Base-by-base conservation (phyloP, 1,284 basidiomycete species). In the Rhodotorula sp. region DNA sequence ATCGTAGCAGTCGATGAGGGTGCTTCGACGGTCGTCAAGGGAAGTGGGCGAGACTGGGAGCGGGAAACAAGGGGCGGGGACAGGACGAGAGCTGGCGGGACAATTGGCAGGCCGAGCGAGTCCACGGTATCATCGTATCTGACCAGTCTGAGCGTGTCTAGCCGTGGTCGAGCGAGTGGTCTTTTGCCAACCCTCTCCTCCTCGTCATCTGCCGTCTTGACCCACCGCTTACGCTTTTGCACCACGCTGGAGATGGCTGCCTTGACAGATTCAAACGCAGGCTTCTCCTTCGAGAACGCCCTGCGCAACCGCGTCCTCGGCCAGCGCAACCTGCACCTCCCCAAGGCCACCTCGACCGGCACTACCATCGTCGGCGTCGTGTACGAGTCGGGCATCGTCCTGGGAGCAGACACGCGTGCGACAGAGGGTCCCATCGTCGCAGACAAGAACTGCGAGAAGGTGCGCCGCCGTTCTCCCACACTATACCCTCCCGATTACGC, bases 401-500 rank as follows among this genome's bases (percentile, higher is more conserved):
- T 99, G 19, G 96, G 95, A 55, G 96, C 96, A 47, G 96, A 99
- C 82, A 99, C 96, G 0, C 86, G 95, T 13, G 66, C 63, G 27
- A 66, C 66, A 7, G 64, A 65, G 44, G 95, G 95, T 0, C 87
- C 89, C 30, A 98, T 99, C 76, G 93, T 99, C 22, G 94, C 94
- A 1, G 95, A 98, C 84, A 98, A 98, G 88, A 98, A 98, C 83
- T 99, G 95, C 81, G 95, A 98, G 84, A 99, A 99, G 90, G 93
- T 92, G 66, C 63, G 83, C 46, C 32, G 36, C 47, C 68, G 34
- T n/a, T 15, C n/a, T 44, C 6, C 10, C 46, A 11, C 24, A 8
- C 27, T 8, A 17, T 30, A 13, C 11, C 27, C 29, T 15, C 46
- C 30, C n/a, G 3, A 22, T 49, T 49, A n/a, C 47, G 47, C 47